Percentiles rank a stretch among this genome's conserved stretches.
phyloP scores from a whole-genome alignment of 2,329 filamentous ascomycete species.

The Phaeoacremonium minimum region DNA sequence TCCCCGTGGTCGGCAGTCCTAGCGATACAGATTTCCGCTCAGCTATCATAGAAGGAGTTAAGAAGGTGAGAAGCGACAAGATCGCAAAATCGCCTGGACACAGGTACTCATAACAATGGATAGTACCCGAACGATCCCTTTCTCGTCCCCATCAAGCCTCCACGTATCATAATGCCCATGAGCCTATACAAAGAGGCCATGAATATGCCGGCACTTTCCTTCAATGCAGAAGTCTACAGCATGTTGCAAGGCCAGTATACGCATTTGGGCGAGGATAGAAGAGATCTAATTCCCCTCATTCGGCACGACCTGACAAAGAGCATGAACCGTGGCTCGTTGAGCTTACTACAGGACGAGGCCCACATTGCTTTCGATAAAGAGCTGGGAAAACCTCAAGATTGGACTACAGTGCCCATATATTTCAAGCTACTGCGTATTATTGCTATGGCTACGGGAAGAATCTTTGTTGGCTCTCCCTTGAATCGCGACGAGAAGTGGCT shows the following conservation, averaged over 20 bases:
- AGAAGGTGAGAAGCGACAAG: constrained; percentile 1
- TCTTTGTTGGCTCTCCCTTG: constrained; percentile 18
- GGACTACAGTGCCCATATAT: constrained; percentile 12
- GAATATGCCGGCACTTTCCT: constrained; percentile 14
- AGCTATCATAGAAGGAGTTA: background rate
- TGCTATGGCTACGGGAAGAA: constrained; percentile 13
- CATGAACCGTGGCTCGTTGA: constrained; percentile 10
- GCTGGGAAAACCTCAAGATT: constrained; percentile 10
- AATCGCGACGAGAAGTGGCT: constrained; percentile 17
- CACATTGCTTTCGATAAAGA: constrained; percentile 12
- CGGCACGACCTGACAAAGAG: constrained; percentile 16
- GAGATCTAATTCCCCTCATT: constrained; percentile 10
- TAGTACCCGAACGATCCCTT: constrained; percentile 15
- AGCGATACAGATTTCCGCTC: background rate
- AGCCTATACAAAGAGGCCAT: constrained; percentile 14
- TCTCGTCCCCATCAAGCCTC: constrained; percentile 7
- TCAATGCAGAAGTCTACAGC: constrained; percentile 10
- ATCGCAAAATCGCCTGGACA: too few relatives aligned
- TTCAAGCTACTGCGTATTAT: constrained; percentile 16
- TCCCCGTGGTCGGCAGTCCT: constrained; percentile 3
- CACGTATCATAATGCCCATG: constrained; percentile 16
- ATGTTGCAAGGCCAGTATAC: constrained; percentile 13
- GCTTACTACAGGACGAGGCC: constrained; percentile 17
- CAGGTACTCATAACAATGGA: too few relatives aligned
- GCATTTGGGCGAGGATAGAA: constrained; percentile 10